A percentile compares a stretch with the other conserved stretches of the same genome.
These are phyloP conservation scores for Camillea tinctor DNA, from an alignment of 2,329 filamentous ascomycete species.

Conservation along the genomic window DNA sequence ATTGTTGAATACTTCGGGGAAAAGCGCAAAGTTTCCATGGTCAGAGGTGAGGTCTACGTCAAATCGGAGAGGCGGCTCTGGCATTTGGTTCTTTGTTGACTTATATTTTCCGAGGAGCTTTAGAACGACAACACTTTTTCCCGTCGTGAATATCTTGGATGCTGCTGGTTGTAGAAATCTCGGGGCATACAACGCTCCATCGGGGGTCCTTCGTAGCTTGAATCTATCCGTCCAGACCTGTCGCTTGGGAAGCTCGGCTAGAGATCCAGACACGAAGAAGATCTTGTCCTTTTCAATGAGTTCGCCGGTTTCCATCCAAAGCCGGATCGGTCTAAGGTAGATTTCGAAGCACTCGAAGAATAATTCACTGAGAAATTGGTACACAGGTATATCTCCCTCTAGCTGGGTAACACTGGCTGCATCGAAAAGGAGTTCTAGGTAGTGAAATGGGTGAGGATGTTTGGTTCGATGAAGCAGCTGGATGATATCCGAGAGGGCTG, in stretches of 20 bases:
- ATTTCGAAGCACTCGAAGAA: slow-evolving; percentile 81
- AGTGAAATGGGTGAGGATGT: slow-evolving; percentile 60
- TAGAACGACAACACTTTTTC: slow-evolving; percentile 86
- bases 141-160: slow-evolving; percentile 76
- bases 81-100: slow-evolving; percentile 30
- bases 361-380: slow-evolving; percentile 62
- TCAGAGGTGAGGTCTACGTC: slow-evolving; percentile 50
- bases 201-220: slow-evolving; percentile 58
- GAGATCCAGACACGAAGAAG: slow-evolving; percentile 71
- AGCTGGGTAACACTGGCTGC: slow-evolving; percentile 68
- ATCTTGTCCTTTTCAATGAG: slow-evolving; percentile 63
- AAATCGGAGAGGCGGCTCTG: slow-evolving; percentile 54
- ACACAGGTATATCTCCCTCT: slow-evolving; percentile 60
- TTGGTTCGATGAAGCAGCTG: slow-evolving; percentile 51
- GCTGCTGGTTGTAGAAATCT: slow-evolving; percentile 70
- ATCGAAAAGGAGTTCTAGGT: slow-evolving; percentile 76
- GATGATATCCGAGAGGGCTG: slow-evolving; percentile 61
- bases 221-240: slow-evolving; percentile 78
- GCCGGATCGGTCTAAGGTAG: slow-evolving; percentile 75
- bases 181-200: slow-evolving; percentile 66
- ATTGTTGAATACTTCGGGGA: slow-evolving; percentile 70
- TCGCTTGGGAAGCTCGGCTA: slow-evolving; percentile 55
- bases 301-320: slow-evolving; percentile 82
- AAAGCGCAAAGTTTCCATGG: slow-evolving; percentile 57
- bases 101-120: slow-evolving; percentile 63